Evolutionary conservation across 1,284 basidiomycete genomes (phyloP).

Genomic region (Trichosporon asahii): DNA sequence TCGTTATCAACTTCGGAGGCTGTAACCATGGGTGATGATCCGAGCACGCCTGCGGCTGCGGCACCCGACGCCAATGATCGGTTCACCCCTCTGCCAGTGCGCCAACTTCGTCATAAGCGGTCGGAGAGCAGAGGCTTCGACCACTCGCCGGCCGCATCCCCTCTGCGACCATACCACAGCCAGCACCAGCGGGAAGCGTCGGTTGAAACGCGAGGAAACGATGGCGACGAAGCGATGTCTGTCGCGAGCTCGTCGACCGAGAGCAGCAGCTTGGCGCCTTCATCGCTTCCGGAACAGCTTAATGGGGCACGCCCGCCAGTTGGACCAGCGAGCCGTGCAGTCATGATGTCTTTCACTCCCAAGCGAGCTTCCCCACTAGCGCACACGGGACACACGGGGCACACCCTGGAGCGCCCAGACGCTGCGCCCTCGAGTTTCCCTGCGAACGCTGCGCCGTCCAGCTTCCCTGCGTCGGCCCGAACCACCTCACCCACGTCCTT

Average conservation of each 20-base stretch:
- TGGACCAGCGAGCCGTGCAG: not conserved
- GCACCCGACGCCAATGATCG: conserved; percentile 28
- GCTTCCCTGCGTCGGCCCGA: not conserved
- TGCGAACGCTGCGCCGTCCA: not conserved
- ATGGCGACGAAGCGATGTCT: not conserved
- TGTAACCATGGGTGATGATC: conserved; percentile 6
- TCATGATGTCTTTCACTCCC: conserved; percentile 13
- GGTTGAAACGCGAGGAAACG: not conserved
- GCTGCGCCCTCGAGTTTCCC: not conserved
- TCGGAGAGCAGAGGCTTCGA: conserved; percentile 25
- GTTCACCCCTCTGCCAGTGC: conserved; percentile 41
- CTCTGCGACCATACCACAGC: not conserved
- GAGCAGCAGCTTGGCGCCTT: conserved; percentile 15
- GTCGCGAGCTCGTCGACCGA: conserved; percentile 11
- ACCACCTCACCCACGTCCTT: conserved; percentile 15
- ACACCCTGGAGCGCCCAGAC: conserved; percentile 18
- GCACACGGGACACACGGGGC: conserved; percentile 8
- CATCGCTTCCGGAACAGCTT: conserved; percentile 18
- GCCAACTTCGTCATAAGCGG: conserved; percentile 36
- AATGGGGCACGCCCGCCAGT: not conserved
- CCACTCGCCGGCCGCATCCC: conserved; percentile 12
- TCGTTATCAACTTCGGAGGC: conserved; percentile 11
- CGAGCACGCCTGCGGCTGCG: not conserved
- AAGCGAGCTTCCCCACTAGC: conserved; percentile 21
- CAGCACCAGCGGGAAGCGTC: not conserved